Evolutionary conservation across 768 basidiomycete species (phyloP), one percentile per base, ranked within the genome.

Genomic region (Hygrophorus pudorinus): DNA sequence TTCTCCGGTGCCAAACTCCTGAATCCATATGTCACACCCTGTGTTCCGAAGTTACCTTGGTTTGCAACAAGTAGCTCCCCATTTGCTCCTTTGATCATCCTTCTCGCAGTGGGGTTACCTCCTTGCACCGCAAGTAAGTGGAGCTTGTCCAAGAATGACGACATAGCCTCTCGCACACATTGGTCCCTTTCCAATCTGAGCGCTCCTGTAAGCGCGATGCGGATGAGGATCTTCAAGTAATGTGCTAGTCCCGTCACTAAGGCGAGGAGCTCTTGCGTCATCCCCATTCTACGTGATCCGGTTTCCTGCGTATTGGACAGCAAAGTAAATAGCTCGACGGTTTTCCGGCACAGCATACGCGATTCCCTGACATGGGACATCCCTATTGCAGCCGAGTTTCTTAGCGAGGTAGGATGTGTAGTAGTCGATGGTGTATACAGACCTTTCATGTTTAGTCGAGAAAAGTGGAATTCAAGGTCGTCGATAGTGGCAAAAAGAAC

Each of bases 341-440:
- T 94, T 66, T 98, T 98, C 49, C 96, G 85, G 65, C 96, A 99
- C 16, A 99, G 79, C 85, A 97, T 90, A 48, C 96, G 85, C 34
- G 94, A 93, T 70, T 98, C 96, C 31, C 96, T 82, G 45, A 97
- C 88, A 65, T 98, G 96, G 30, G 93, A 90, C 87, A 97, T 93
- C 48, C 92, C 92, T 94, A 51, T 34, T 34, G 13, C 32, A 44
- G 51, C 36, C 32, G 35, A 35, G 49, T 20, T 42, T 33, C 16
- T 42, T 10, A 31, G 31, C 5, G 40, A 24, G 6, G 27, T 38
- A 39, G 32, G 39, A 21, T 42, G 44, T 28, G 27, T 21, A 30
- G 2, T 38, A n/a, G 18, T 21, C 27, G 37, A n/a, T 17, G 9
- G 29, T 24, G 42, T 42, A 33, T 43, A 66, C 76, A 49, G 54